Evolutionary conservation across 1,284 basidiomycete genomes (phyloP).

Genomic region (Austroboletus novae-zelandiae): DNA sequence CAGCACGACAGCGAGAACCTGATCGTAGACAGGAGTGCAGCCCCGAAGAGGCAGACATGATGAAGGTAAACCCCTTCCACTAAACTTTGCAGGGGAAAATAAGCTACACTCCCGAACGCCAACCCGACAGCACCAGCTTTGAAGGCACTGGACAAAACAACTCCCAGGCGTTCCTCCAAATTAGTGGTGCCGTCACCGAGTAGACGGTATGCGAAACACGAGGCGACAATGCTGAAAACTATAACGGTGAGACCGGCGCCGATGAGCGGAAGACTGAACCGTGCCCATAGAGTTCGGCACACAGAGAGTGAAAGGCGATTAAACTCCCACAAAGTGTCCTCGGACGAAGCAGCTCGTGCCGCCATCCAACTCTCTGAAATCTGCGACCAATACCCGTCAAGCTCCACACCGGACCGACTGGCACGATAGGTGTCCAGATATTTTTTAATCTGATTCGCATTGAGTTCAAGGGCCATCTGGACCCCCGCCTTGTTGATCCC

Average conservation of each 20-base stretch:
- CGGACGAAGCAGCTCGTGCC: conserved; percentile 22
- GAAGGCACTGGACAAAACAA: conserved; percentile 32
- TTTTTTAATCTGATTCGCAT: conserved; percentile 72
- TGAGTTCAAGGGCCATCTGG: conserved; percentile 65
- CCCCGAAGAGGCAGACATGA: conserved; percentile 48
- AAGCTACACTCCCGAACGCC: conserved; percentile 39
- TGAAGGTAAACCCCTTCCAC: conserved; percentile 43
- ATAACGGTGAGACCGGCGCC: conserved; percentile 59
- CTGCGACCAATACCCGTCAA: conserved; percentile 59
- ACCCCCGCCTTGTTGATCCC: conserved; percentile 25
- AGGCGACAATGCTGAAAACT: conserved; percentile 43
- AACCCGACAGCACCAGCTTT: conserved; percentile 42
- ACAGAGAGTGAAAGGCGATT: conserved; percentile 63
- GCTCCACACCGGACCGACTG: conserved; percentile 68
- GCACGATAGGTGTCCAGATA: conserved; percentile 79
- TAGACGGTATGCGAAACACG: conserved; percentile 48
- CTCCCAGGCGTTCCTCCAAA: conserved; percentile 35
- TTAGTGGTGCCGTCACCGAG: conserved; percentile 26
- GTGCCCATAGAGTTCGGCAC: conserved; percentile 91
- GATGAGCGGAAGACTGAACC: conserved; percentile 85
- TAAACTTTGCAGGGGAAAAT: conserved; percentile 33
- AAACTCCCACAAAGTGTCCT: conserved; percentile 49
- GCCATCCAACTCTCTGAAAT: conserved; percentile 50
- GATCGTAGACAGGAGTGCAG: conserved; percentile 21
- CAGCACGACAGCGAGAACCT: conserved; percentile 10